Evolutionary conservation across 2,329 filamentous ascomycete genomes (phyloP).

Genomic region (Hymenoscyphus occultus): DNA sequence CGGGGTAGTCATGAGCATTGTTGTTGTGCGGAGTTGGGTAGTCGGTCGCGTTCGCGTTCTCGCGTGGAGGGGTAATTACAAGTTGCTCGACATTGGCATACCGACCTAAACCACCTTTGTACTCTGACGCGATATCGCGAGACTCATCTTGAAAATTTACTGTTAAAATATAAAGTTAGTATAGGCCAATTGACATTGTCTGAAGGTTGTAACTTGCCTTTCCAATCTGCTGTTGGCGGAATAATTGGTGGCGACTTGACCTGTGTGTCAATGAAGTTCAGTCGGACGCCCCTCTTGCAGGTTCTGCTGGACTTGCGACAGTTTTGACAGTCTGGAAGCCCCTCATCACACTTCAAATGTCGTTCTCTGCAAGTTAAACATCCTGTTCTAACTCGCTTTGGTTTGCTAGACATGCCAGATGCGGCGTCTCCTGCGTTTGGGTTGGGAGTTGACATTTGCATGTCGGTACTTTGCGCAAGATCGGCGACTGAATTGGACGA

Average conservation of each 20-base stretch:
- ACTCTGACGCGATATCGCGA: slow-evolving; percentile 84
- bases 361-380: slow-evolving; percentile 87
- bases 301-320: slow-evolving; percentile 83
- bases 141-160: slow-evolving; percentile 88
- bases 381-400: slow-evolving; percentile 84
- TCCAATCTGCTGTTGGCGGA: slow-evolving; percentile 62
- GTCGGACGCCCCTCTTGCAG: slow-evolving; percentile 80
- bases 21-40: slow-evolving; percentile 35
- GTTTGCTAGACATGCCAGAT: slow-evolving; percentile 47
- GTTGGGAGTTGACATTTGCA: slow-evolving; percentile 32
- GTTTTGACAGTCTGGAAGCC: slow-evolving; percentile 61
- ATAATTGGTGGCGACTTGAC: slow-evolving; percentile 64
- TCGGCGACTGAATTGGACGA: slow-evolving; percentile 11
- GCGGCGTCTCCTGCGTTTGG: slow-evolving; percentile 20
- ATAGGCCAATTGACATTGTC: background rate
- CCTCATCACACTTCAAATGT: slow-evolving; percentile 89
- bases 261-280: slow-evolving; percentile 89
- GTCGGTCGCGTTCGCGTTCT: slow-evolving; percentile 22
- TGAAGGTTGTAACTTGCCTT: slow-evolving; percentile 41
- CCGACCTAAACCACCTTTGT: slow-evolving; percentile 71
- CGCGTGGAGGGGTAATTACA: slow-evolving; percentile 33
- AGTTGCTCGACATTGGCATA: slow-evolving; percentile 58
- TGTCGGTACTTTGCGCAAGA: slow-evolving; percentile 14
- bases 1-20: slow-evolving; percentile 28
- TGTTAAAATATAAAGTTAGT: slow-evolving; percentile 32